Evolutionary conservation across 352 stramenopile species (phyloP).

Genomic region (Globisporangium parvum): DNA sequence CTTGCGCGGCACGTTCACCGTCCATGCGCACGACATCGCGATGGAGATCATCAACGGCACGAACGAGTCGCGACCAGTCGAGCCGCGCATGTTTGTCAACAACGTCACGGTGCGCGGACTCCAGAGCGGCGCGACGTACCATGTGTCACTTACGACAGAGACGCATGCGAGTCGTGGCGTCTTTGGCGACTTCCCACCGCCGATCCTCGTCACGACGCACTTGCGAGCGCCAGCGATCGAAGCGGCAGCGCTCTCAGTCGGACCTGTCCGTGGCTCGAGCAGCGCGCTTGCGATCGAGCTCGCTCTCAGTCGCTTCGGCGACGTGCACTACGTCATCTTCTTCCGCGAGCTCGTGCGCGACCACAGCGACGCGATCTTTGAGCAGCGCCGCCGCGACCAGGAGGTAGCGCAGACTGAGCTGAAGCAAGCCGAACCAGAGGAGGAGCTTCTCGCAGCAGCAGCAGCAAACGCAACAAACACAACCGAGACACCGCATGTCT

Average conservation of each 20-base stretch:
- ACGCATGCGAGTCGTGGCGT: constrained; percentile 52
- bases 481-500: constrained; percentile 16
- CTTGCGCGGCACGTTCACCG: constrained; percentile 37
- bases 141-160: constrained; percentile 74
- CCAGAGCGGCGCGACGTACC: constrained; percentile 47
- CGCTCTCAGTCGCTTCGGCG: constrained; percentile 44
- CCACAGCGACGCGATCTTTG: constrained; percentile 18
- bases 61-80: constrained; percentile 57
- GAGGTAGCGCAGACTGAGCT: constrained; percentile 9
- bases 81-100: constrained; percentile 48
- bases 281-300: constrained; percentile 49
- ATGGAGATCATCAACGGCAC: constrained; percentile 71
- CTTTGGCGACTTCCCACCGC: constrained; percentile 66
- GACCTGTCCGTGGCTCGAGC: constrained; percentile 31
- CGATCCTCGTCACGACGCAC: constrained; percentile 64
- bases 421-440: constrained; percentile 8
- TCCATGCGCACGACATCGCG: constrained; percentile 34
- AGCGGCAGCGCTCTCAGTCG: constrained; percentile 25
- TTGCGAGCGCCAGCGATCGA: constrained; percentile 34
- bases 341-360: constrained; percentile 48
- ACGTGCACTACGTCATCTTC: constrained; percentile 76
- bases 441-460: not conserved
- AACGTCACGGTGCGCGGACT: constrained; percentile 50
- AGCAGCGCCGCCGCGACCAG: not conserved
- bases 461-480: constrained; percentile 11